Percentiles rank a stretch among this genome's conserved stretches.
phyloP scores from a whole-genome alignment of 2,329 filamentous ascomycete genomes.

The Basipetospora chlamydospora region DNA sequence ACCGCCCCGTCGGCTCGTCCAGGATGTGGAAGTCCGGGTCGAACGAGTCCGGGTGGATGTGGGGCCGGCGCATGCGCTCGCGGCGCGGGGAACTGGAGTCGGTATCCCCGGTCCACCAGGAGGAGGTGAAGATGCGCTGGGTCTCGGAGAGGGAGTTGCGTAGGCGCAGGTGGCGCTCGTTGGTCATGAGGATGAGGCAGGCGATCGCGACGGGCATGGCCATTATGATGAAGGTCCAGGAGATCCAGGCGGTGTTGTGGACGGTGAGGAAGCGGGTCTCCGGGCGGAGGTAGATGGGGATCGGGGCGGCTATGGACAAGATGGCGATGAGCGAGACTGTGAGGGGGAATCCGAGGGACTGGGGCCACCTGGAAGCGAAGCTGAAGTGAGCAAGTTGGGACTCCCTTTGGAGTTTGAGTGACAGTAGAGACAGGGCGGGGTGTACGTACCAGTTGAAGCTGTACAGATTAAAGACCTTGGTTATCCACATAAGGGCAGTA shows the following conservation, averaged over 20 bases:
- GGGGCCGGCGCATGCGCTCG: conserved; percentile 24
- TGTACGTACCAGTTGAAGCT: conserved; percentile 45
- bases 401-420: no score
- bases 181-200: conserved; percentile 46
- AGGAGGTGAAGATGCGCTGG: conserved; percentile 51
- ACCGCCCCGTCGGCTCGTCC: conserved; percentile 10
- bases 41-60: conserved; percentile 6
- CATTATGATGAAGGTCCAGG: conserved; percentile 58
- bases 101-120: conserved; percentile 49
- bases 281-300: conserved; percentile 43
- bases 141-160: conserved; percentile 49
- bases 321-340: conserved; percentile 47
- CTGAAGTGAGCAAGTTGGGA: no score
- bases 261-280: conserved; percentile 36
- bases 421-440: no score
- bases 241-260: conserved; percentile 55
- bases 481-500: conserved; percentile 55
- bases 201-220: conserved; percentile 53
- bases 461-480: conserved; percentile 58
- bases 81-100: conserved; percentile 30
- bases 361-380: conserved; percentile 35
- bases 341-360: conserved; percentile 47
- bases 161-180: conserved; percentile 47
- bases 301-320: conserved; percentile 42
- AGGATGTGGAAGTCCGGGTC: conserved; percentile 9